Evolutionary conservation across 192 early-diverging fungal species (phyloP), one percentile per base, ranked within the genome.

Genomic region (Podila epicladia): DNA sequence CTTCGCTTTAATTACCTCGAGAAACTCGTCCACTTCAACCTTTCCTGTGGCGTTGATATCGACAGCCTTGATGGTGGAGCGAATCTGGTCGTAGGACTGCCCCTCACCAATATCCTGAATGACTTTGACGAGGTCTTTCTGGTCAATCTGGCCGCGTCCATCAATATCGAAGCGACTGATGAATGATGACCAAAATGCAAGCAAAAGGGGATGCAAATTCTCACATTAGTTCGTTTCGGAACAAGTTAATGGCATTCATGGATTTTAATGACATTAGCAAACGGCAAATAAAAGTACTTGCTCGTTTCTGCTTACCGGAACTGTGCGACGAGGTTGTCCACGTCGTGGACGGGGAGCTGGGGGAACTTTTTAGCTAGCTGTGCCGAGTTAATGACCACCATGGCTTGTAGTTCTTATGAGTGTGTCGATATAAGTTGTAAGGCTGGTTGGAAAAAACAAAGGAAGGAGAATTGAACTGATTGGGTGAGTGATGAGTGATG

Each of bases 11-110:
- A 77, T 84, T 87, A 90, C 92, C 83, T 93, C 94, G 24, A 94
- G 86, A 85, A 93, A 94, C 72, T 95, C 94, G 73, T 95, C 94
- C 15, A 92, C 83, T 72, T 94, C 93, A 58, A 94, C 88, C 74
- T 91, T 89, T 49, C 90, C 89, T 11, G 90, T 87, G 15, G 90
- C 85, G 73, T 88, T 92, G 63, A 89, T 88, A 33, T 88, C 85
- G 31, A 95, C 88, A 73, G 89, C 84, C 76, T 92, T 92, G 49
- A 94, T 80, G 28, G 89, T 90, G 12, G 82, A 82, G 41, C 92
- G 90, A 58, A 95, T 91, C 58, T 94, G 90, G 72, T 95, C 94
- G 72, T 95, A 95, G 67, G 86, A 84, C 65, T 88, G 82, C 68
- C 89, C 89, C 19, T 90, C 86, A 24, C 91, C 91, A 73, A 90